These are phyloP conservation scores for Quercus aquifolioides DNA, from an alignment of 306 rosid species.

Conservation along the genomic window DNA sequence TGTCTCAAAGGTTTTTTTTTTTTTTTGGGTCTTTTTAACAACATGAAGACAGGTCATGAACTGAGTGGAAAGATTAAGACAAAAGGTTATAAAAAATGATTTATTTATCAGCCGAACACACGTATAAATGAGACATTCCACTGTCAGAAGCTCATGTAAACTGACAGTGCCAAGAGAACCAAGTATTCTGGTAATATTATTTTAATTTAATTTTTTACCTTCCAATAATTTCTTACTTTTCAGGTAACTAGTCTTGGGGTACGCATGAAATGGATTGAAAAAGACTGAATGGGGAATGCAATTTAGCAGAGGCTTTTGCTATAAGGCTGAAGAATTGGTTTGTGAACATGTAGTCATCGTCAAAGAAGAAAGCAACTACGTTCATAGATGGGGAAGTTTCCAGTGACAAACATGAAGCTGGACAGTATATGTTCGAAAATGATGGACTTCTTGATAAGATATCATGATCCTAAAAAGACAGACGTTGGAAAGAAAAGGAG, in stretches of 20 bases:
- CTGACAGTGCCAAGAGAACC: too few relatives aligned
- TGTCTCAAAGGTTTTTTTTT: too few relatives aligned
- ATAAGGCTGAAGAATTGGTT: conserved; percentile 68
- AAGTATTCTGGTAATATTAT: neutral
- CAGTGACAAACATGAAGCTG: conserved; percentile 43
- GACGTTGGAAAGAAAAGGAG: conserved; percentile 25
- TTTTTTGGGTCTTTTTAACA: too few relatives aligned
- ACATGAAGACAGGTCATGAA: too few relatives aligned
- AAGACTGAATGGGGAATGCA: conserved; percentile 58
- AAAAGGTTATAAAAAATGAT: too few relatives aligned
- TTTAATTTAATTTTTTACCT: neutral
- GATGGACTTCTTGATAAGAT: conserved; percentile 39
- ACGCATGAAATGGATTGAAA: conserved; percentile 49
- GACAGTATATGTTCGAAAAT: neutral
- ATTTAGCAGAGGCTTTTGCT: conserved; percentile 71
- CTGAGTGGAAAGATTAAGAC: too few relatives aligned
- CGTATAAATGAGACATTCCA: too few relatives aligned
- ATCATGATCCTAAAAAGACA: conserved; percentile 44
- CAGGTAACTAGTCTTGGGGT: conserved; percentile 65
- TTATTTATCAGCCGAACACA: too few relatives aligned
- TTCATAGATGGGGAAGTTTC: neutral
- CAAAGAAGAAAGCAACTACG: conserved; percentile 14
- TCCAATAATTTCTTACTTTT: neutral
- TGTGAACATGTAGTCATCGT: conserved; percentile 60
- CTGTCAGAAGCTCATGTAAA: too few relatives aligned